Percentiles rank a stretch among this genome's conserved stretches.
phyloP scores from a whole-genome alignment of 192 early-diverging fungal genomes.

The Allomyces javanicus region DNA sequence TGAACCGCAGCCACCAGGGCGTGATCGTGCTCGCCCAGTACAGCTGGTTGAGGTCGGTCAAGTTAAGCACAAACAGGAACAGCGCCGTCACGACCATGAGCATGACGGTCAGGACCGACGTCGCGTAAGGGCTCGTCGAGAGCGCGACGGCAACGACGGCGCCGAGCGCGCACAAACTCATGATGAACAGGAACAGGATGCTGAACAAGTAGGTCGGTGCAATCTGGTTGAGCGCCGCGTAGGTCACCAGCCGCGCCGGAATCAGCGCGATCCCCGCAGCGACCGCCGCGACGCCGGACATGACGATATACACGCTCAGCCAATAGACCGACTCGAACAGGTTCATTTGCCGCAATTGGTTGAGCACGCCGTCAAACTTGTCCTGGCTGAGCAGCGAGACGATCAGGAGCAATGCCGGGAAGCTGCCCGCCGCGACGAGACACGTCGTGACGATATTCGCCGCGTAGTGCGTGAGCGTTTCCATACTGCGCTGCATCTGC shows the following conservation, averaged over 20 bases:
- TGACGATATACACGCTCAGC: neutral
- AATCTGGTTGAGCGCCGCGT: neutral
- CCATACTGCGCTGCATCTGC: neutral
- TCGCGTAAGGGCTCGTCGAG: neutral
- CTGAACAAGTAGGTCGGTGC: neutral
- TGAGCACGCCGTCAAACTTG: neutral
- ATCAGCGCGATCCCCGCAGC: neutral
- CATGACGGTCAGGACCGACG: neutral
- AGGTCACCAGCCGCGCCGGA: neutral
- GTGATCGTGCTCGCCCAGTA: neutral
- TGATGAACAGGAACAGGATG: neutral
- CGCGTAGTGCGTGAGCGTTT: neutral
- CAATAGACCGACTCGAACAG: neutral
- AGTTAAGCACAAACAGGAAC: neutral
- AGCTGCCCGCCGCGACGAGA: neutral
- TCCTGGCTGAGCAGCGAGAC: neutral
- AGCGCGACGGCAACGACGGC: neutral
- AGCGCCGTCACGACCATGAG: neutral
- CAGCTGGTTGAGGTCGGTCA: conserved; percentile 1
- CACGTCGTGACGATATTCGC: neutral
- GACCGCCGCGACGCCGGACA: neutral
- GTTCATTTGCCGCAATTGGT: neutral
- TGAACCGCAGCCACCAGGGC: neutral
- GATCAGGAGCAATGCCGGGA: neutral
- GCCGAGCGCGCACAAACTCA: neutral